phyloP scores from a whole-genome alignment of 495 filamentous ascomycete species.

The Hyphodiscus hymeniophilus region DNA sequence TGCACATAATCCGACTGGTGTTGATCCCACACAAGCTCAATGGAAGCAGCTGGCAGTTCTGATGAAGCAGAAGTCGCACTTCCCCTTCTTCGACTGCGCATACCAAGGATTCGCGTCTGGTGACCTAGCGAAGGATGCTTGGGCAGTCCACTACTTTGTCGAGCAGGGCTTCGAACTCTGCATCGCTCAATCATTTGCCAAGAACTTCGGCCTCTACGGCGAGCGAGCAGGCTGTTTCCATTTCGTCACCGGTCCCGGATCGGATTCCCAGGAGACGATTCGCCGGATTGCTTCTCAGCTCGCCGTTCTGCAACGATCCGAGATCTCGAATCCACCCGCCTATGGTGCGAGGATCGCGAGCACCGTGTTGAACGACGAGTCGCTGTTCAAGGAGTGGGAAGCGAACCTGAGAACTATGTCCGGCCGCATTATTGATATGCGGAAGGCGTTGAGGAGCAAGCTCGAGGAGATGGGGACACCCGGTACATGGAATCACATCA shows the following conservation, averaged over 20 bases:
- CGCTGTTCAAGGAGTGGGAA: conserved; percentile 89
- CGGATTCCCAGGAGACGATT: conserved; percentile 54
- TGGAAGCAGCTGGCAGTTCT: conserved; percentile 82
- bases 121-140: conserved; percentile 74
- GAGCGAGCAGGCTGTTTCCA: conserved; percentile 97
- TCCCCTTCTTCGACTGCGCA: conserved; percentile 97
- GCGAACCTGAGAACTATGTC: conserved; percentile 89
- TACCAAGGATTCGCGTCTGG: conserved; percentile 99
- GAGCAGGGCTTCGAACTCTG: conserved; percentile 93
- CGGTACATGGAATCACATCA: conserved; percentile 92
- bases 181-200: conserved; percentile 93
- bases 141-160: conserved; percentile 88
- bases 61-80: conserved; percentile 68
- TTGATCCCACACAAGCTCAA: conserved; percentile 89
- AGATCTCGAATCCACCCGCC: conserved; percentile 93
- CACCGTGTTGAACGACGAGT: conserved; percentile 70
- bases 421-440: conserved; percentile 87
- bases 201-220: conserved; percentile 98
- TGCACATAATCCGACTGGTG: conserved; percentile 96
- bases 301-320: conserved; percentile 88
- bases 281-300: conserved; percentile 75
- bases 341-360: conserved; percentile 88
- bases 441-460: conserved; percentile 61
- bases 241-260: conserved; percentile 67
- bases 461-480: conserved; percentile 78